Percentiles rank a stretch among this genome's conserved stretches.
phyloP scores from a whole-genome alignment of 2,329 filamentous ascomycete genomes.

The Aspergillus cejpii region DNA sequence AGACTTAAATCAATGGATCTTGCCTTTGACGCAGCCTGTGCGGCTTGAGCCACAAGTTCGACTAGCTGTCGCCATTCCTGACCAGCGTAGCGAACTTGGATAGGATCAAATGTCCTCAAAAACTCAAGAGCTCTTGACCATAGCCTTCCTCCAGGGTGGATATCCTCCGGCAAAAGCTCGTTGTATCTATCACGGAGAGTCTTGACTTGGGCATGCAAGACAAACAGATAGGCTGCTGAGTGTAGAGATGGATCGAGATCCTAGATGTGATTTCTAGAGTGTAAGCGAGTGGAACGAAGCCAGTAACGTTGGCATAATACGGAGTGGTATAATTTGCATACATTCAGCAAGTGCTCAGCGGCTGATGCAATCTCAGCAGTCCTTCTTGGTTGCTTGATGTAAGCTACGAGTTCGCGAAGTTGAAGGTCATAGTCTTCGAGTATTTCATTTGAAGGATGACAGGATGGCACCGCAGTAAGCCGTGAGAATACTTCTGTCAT shows the following conservation, averaged over 20 bases:
- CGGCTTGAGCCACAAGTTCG: slow-evolving; percentile 26
- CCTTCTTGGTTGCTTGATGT: slow-evolving; percentile 32
- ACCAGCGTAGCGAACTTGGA: slow-evolving; percentile 42
- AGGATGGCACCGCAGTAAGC: slow-evolving; percentile 37
- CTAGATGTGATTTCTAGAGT: slow-evolving; percentile 15
- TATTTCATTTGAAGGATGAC: slow-evolving; percentile 28
- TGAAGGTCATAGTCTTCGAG: slow-evolving; percentile 42
- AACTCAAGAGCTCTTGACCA: slow-evolving; percentile 49
- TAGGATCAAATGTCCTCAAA: slow-evolving; percentile 48
- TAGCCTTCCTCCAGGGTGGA: slow-evolving; percentile 41
- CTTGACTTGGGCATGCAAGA: slow-evolving; percentile 47
- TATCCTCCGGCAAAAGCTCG: slow-evolving; percentile 31
- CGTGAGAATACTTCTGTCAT: slow-evolving; percentile 31
- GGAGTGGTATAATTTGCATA: slow-evolving; percentile 16
- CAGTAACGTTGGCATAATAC: neutral
- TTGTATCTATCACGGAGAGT: slow-evolving; percentile 31
- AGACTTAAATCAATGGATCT: slow-evolving; percentile 2
- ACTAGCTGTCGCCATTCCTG: slow-evolving; percentile 34
- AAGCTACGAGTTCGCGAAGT: slow-evolving; percentile 35
- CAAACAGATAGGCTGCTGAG: slow-evolving; percentile 53
- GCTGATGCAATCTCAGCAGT: slow-evolving; percentile 25
- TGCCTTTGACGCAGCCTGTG: slow-evolving; percentile 34
- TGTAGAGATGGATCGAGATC: slow-evolving; percentile 51
- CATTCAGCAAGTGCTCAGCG: slow-evolving; percentile 32
- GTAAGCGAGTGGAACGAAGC: slow-evolving; percentile 1